Base-by-base conservation (phyloP, 495 filamentous ascomycete genomes). In the Talaromyces adpressus region DNA sequence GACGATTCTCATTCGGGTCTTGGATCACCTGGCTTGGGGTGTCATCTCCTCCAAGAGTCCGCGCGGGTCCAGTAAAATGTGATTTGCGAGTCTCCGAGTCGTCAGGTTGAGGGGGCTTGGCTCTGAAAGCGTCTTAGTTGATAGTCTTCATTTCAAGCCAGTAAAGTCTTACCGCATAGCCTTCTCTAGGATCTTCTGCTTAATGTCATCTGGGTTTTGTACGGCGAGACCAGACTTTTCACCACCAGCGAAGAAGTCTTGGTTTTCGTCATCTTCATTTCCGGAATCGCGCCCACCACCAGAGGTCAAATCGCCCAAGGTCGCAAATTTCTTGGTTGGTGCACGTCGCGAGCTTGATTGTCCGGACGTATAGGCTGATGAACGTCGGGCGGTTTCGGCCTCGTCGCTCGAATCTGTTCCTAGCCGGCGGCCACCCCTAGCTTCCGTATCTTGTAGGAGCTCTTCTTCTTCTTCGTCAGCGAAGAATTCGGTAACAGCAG, bases 151-250 rank as follows among this genome's bases (percentile, higher is more conserved):
- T 39, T 22, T 39, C 23, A 4, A 18, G n/a, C 5, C 45, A 8
- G 20, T 22, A 7, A 2, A 18, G 20, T 63, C 82, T 69, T 82
- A 96, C 91, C 82, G 84, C 70, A 82, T 85, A 11, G 93, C 94
- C 67, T 90, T 89, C 66, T 92, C 85, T 22, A 98, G 76, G 61
- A 98, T 91, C 71, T 94, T 85, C 71, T 84, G 85, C 68, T 85
- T 84, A 16, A 88, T 77, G 63, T 89, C 89, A 59, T 84, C 79
- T 0, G 94, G 94, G 71, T 98, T 93, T 72, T 97, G 91, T 61
- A 98, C 92, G 3, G 94, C 95, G 30, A 98, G 76, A 6, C 93
- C 95, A 23, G 93, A 97, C 77, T 98, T 98, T 79, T 97, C 94
- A 53, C 94, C 94, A 59, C 94, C 94, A 7, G 94, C 89, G 72